Evolutionary conservation across 129 eudicot genomes (phyloP), one percentile per base, ranked within the genome.

Genomic region (Helianthus tuberosus): DNA sequence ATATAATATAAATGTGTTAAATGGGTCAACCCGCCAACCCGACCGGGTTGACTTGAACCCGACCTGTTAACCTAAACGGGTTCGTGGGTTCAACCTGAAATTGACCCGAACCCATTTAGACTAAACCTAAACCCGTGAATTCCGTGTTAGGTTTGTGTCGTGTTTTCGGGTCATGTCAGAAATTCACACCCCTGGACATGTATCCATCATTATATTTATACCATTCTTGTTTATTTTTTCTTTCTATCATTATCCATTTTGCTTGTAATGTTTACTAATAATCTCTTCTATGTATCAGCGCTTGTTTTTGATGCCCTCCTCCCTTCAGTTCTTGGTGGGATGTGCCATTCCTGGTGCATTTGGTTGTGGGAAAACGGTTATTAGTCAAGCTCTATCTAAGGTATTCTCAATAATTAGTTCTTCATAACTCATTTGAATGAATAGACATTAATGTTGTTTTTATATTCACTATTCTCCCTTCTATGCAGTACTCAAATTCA

Each of bases 311-410:
- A 90, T 85, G 97, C 97, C 54, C 86, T 90, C 69, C 87, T 90
- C 85, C 97, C 97, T 68, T 90, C 94, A 3, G 97, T 90, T 53
- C 97, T 90, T 77, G 97, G 97, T 72, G 97, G 97, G 60, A 54
- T 90, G 97, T 83, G 97, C 97, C 74, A 90, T 90, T 61, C 97
- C 97, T 59, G 97, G 97, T 76, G 97, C 97, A 1, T 90, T 90
- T 90, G 97, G 97, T 23, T 90, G 97, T 85, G 97, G 97, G 5
- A 90, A 90, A 86, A 90, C 97, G 47, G 96, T 90, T 73, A 90
- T 90, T 43, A 90, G 96, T 85, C 96, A 25, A 25, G 29, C 29
- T 25, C 29, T 25, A 25, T 25, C 29, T 25, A 25, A 25, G 29
- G 29, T 25, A 90, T 71, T 93, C 96, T 44, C 89, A 87, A 59